Percentiles rank a stretch among this genome's conserved stretches.
Evolutionary conservation across 345 rosid genomes (phyloP).

Genomic region (Eucalyptus marginata): DNA sequence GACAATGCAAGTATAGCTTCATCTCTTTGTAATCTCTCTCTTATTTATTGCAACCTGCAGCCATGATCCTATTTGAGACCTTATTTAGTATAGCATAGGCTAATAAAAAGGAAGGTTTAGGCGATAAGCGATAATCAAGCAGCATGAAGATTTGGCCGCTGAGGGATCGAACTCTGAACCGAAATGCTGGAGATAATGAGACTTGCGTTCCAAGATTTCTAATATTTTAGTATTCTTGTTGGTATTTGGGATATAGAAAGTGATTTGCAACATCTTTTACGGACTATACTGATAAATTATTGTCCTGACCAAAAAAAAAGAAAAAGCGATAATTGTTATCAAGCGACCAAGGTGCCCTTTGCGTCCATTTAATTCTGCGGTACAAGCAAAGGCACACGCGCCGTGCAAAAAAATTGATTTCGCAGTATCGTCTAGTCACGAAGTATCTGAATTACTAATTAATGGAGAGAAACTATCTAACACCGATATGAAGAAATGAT

Average conservation of each 20-base stretch:
- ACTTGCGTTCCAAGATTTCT: background rate
- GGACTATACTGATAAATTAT: background rate
- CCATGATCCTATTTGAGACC: background rate
- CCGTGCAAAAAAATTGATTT: background rate
- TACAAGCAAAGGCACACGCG: background rate
- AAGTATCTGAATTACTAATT: background rate
- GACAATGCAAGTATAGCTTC: background rate
- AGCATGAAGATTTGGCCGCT: background rate
- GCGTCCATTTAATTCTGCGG: background rate
- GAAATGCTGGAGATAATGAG: background rate
- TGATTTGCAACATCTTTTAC: background rate
- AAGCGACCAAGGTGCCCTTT: background rate
- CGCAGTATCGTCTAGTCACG: background rate
- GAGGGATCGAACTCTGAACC: background rate
- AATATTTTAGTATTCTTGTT: background rate
- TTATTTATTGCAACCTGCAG: background rate
- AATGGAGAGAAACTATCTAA: background rate
- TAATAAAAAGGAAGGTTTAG: background rate
- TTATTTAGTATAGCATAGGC: background rate
- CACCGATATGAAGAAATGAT: background rate
- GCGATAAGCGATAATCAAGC: background rate
- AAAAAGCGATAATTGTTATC: background rate
- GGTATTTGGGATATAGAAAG: background rate
- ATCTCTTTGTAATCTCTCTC: too few relatives aligned
- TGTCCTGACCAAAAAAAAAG: too few relatives aligned